Percentiles rank a stretch among this genome's conserved stretches.
These are phyloP conservation scores for Talaromyces adpressus DNA, from an alignment of 495 filamentous ascomycete genomes.

Conservation along the genomic window DNA sequence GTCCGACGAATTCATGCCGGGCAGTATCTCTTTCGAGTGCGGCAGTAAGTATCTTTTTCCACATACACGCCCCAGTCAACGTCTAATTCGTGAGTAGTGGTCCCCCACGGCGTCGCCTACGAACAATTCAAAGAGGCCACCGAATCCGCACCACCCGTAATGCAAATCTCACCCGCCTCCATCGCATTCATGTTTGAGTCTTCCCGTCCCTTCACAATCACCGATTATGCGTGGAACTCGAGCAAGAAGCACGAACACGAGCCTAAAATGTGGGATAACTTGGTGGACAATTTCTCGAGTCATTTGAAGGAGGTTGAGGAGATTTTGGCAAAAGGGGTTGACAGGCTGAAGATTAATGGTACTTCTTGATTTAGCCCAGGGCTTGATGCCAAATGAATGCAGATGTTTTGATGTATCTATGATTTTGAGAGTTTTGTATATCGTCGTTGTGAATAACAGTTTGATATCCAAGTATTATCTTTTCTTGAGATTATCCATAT, in stretches of 20 bases:
- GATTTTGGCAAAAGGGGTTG: conserved; percentile 21
- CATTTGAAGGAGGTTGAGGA: conserved; percentile 39
- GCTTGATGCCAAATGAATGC: not conserved
- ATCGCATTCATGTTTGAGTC: conserved; percentile 59
- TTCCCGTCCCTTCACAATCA: conserved; percentile 41
- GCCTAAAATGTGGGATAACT: conserved; percentile 48
- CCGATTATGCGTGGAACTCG: conserved; percentile 45
- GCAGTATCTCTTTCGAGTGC: conserved; percentile 51
- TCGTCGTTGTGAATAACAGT: not conserved
- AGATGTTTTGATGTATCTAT: not conserved
- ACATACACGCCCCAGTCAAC: not conserved
- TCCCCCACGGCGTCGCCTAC: conserved; percentile 53
- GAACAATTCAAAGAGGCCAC: conserved; percentile 59
- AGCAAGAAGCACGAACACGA: conserved; percentile 50
- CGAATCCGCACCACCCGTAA: conserved; percentile 30
- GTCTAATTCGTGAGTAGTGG: conserved; percentile 21
- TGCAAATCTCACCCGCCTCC: conserved; percentile 40
- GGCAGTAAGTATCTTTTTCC: conserved; percentile 25
- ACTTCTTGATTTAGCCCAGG: not conserved
- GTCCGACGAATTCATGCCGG: conserved; percentile 50
- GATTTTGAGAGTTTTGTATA: not conserved
- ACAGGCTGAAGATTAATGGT: not conserved
- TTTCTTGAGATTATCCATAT: not conserved
- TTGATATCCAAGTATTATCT: not conserved
- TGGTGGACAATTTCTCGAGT: conserved; percentile 43